Percentiles rank a stretch among this genome's conserved stretches.
Conservation (phyloP, 192 early-diverging fungal genomes). For the Paraglomus brasilianum region DNA sequence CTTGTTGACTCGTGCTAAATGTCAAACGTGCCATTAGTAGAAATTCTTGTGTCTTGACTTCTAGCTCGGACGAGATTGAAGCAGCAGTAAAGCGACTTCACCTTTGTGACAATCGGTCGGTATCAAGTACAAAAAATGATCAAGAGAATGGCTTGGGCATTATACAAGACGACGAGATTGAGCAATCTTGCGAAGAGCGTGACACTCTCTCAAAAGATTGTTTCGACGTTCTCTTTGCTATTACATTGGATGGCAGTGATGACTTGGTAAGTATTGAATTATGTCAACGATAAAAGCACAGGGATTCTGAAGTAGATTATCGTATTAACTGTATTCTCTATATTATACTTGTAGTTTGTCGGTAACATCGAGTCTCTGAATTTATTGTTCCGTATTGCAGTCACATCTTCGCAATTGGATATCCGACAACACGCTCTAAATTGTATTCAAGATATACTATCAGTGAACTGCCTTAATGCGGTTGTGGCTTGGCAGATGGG, state of each 20-base stretch:
- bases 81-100: conserved; percentile 29
- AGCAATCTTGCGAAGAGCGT: conserved; percentile 21
- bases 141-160: conserved; percentile 33
- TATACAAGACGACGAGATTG: conserved; percentile 39
- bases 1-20: no score
- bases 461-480: conserved; percentile 38
- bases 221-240: background rate
- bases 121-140: conserved; percentile 40
- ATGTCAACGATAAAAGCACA: conserved; percentile 8
- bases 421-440: conserved; percentile 40
- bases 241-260: background rate
- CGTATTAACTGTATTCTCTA: conserved; percentile 34
- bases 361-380: conserved; percentile 39
- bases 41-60: conserved; percentile 5
- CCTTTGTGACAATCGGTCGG: conserved; percentile 36
- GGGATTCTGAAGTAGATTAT: conserved; percentile 33
- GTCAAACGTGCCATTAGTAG: conserved; percentile 31
- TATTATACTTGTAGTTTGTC: conserved; percentile 36
- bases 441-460: conserved; percentile 41
- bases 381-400: conserved; percentile 35
- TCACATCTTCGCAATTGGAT: conserved; percentile 40
- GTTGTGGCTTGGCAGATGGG: conserved; percentile 42
- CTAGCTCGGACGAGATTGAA: background rate
- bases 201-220: background rate
- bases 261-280: conserved; percentile 29